Conservation (phyloP, 2,329 filamentous ascomycete species). For the Phyllosticta capitalensis region DNA sequence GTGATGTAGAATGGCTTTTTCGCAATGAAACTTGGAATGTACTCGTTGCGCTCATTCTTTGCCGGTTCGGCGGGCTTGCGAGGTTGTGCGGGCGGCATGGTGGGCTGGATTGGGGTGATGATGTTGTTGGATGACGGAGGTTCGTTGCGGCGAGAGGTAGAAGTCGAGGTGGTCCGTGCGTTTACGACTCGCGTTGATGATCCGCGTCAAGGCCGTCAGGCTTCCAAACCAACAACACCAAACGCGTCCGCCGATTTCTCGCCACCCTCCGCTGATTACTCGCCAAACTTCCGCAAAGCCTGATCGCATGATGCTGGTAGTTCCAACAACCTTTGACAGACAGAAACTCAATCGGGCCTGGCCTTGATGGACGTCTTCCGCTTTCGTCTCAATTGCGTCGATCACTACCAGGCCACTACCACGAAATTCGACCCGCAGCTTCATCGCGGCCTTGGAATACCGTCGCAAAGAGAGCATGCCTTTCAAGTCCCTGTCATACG, state of each 20-base stretch:
- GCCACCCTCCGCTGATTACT: background rate
- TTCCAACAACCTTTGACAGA: background rate
- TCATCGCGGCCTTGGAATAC: slow-evolving; percentile 50
- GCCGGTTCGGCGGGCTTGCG: slow-evolving; percentile 42
- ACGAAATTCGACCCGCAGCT: slow-evolving; percentile 74
- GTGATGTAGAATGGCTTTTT: slow-evolving; percentile 95
- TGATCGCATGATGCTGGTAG: slow-evolving; percentile 1
- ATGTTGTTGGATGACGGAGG: background rate
- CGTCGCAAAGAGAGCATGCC: slow-evolving; percentile 49
- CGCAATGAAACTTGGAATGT: slow-evolving; percentile 96
- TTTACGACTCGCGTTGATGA: background rate
- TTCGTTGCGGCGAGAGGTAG: slow-evolving; percentile 1
- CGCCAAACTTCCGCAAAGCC: background rate
- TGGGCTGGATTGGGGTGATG: slow-evolving; percentile 10
- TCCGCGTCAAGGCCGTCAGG: slow-evolving; percentile 5
- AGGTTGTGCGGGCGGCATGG: slow-evolving; percentile 39
- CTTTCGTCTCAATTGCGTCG: slow-evolving; percentile 88
- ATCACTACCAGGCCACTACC: slow-evolving; percentile 78
- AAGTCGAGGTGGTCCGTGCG: background rate
- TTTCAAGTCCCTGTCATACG: slow-evolving; percentile 78
- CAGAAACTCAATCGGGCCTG: background rate
- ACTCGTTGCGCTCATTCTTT: slow-evolving; percentile 87
- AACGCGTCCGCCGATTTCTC: background rate
- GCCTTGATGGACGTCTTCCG: slow-evolving; percentile 64
- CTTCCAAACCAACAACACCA: background rate